Base-by-base conservation (phyloP, 2,329 filamentous ascomycete species). In the Cucurbitaria berberidis region DNA sequence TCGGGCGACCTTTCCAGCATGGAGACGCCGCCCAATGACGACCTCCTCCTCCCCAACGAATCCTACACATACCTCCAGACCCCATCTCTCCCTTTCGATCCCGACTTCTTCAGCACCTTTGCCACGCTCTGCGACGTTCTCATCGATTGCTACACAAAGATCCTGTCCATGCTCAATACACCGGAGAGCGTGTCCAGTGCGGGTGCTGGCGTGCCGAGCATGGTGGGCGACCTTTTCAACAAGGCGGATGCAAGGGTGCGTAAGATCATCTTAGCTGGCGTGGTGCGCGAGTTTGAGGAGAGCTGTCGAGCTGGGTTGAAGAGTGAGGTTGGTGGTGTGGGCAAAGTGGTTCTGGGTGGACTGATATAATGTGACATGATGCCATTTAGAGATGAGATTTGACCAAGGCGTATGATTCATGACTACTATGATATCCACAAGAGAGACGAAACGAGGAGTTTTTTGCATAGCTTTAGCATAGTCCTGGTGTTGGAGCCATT, bases 41-140 rank as follows among this genome's bases (percentile, higher is more conserved):
- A 73, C 45, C 35, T 62, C 5, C 70, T 76, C 10, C 57, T 70
- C 6, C 74, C 73, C n/a, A 91, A 92, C 32, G 92, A 96, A 69
- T 91, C 96, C 67, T 99, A 97, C 74, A 86, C 87, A 0, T 88
- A 93, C 72, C 82, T 99, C 1, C 82, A 97, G 18, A 98, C 93
- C n/a, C 95, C 95, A 0, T 89, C 87, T 15, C 78, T 99, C 42
- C 95, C 95, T 0, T 99, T 99, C 70, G 93, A 98, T 60, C 95
- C 95, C 0, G 95, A 99, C 76, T 99, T 96, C 69, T 95, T 93
- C 74, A 92, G 96, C 78, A 97, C 93, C 0, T 98, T 98, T 77
- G 89, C 92, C 13, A 97, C 95, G 11, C 82, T 99, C 6, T 98
- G 95, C 78, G 95, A 99, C 71, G 91, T 96, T 3, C 79, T 99